Evolutionary conservation across 768 basidiomycete genomes (phyloP).

Genomic region (Dioszegia aurantiaca): DNA sequence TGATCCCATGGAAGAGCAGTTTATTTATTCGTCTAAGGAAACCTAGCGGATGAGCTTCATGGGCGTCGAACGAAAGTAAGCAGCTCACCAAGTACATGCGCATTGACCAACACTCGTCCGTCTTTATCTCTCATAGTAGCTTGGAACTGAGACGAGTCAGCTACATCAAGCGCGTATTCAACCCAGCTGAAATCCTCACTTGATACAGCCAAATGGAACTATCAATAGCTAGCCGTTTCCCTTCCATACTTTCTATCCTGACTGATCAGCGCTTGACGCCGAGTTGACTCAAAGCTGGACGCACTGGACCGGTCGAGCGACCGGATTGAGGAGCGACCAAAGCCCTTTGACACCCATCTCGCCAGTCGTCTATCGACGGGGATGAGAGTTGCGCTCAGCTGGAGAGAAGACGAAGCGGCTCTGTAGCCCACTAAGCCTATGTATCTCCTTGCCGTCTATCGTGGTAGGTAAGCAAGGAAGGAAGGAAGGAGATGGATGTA

Average conservation of each 20-base stretch:
- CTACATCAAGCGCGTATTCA: neutral
- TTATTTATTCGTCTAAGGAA: conserved; percentile 75
- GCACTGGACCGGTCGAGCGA: conserved; percentile 88
- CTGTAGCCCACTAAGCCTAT: neutral
- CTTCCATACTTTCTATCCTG: conserved; percentile 90
- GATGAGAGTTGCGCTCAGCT: neutral
- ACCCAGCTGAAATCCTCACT: conserved; percentile 28
- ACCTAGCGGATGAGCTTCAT: conserved; percentile 23
- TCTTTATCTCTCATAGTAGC: conserved; percentile 99
- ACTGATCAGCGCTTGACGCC: conserved; percentile 12
- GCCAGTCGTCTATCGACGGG: neutral
- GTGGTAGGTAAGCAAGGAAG: too few species aligned
- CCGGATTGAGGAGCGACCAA: conserved; percentile 88
- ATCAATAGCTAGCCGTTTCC: conserved; percentile 94
- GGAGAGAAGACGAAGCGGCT: neutral
- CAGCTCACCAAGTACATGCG: conserved; percentile 77
- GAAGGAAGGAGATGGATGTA: too few species aligned
- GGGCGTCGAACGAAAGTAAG: neutral
- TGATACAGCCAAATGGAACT: conserved; percentile 99
- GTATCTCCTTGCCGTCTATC: too few species aligned
- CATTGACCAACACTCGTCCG: conserved; percentile 82
- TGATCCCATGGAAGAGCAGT: conserved; percentile 93
- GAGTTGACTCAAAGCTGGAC: conserved; percentile 29
- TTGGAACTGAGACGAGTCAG: conserved; percentile 63
- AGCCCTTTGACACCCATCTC: conserved; percentile 94